Percentiles rank a stretch among this genome's conserved stretches.
Evolutionary conservation across 108 stramenopile genomes (phyloP).

Genomic region (Nitzschia inconspicua): DNA sequence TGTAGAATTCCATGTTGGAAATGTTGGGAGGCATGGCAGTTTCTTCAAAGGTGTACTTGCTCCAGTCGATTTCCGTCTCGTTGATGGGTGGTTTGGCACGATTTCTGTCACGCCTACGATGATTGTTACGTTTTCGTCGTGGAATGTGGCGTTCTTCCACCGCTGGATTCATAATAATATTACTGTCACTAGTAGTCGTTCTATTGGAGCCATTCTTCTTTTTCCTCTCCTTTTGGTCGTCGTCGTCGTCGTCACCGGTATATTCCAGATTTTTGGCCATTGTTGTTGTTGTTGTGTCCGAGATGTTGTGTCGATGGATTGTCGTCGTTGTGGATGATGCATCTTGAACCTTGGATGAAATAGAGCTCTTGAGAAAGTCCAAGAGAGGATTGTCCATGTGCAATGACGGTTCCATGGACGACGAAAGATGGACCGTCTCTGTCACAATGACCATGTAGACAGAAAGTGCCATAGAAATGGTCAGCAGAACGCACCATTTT

Average conservation of each 20-base stretch:
- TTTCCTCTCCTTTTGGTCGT: not conserved
- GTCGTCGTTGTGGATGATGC: not conserved
- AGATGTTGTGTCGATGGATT: not conserved
- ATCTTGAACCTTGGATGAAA: not conserved
- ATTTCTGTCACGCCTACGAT: no score
- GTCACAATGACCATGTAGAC: not conserved
- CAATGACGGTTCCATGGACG: no score
- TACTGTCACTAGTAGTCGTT: no score
- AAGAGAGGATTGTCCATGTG: no score
- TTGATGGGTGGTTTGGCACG: no score
- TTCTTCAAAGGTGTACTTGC: not conserved
- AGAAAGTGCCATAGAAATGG: not conserved
- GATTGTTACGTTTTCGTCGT: no score
- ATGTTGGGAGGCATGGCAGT: not conserved
- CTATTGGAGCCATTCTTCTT: not conserved
- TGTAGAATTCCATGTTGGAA: slow-evolving; percentile 14
- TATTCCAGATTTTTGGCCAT: not conserved
- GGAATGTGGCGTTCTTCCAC: no score
- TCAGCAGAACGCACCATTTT: not conserved
- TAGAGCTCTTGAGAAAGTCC: no score
- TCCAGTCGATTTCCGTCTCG: no score
- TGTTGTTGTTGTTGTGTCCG: not conserved
- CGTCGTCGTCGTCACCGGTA: not conserved
- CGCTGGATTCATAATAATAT: no score
- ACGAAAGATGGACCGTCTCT: not conserved